A percentile compares a stretch with the other conserved stretches of the same genome.
phyloP scores from a whole-genome alignment of 306 rosid genomes.

The Gastrolobium bilobum region DNA sequence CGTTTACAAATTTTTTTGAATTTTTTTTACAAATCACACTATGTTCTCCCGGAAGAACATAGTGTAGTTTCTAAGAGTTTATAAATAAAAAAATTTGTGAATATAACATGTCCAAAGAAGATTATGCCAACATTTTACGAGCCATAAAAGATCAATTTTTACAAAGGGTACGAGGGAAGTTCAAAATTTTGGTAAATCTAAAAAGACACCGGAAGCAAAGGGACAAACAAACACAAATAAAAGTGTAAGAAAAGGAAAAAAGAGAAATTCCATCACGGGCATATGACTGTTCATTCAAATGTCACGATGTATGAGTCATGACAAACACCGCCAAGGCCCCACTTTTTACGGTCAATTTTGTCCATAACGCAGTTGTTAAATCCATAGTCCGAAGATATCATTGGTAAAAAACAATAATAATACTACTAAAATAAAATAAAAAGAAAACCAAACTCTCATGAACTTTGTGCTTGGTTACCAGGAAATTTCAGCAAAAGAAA shows the following conservation, averaged over 20 bases:
- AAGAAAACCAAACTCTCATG: not conserved
- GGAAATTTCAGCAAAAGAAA: conserved; percentile 35
- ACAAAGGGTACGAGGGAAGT: conserved; percentile 35
- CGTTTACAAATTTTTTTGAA: too few relatives aligned
- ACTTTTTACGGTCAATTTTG: conserved; percentile 48
- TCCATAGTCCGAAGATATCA: conserved; percentile 20
- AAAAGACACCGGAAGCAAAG: not conserved
- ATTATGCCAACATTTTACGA: not conserved
- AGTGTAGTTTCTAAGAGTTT: too few relatives aligned
- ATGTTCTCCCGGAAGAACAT: too few relatives aligned
- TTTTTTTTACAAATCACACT: too few relatives aligned
- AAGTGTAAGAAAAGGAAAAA: conserved; percentile 39
- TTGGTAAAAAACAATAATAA: not conserved
- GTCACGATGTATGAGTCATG: conserved; percentile 51
- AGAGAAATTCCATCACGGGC: conserved; percentile 74
- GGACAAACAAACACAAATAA: conserved; percentile 37
- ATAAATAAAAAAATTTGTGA: too few relatives aligned
- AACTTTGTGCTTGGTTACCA: conserved; percentile 20
- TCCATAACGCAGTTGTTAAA: conserved; percentile 22
- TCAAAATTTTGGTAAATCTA: not conserved
- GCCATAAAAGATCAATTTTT: conserved; percentile 7
- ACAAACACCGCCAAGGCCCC: conserved; percentile 46
- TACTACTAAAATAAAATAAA: not conserved
- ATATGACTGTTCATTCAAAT: conserved; percentile 65
- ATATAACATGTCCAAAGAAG: too few relatives aligned